Conservation (phyloP, 2,329 filamentous ascomycete genomes). For the Samsoniella hepiali region DNA sequence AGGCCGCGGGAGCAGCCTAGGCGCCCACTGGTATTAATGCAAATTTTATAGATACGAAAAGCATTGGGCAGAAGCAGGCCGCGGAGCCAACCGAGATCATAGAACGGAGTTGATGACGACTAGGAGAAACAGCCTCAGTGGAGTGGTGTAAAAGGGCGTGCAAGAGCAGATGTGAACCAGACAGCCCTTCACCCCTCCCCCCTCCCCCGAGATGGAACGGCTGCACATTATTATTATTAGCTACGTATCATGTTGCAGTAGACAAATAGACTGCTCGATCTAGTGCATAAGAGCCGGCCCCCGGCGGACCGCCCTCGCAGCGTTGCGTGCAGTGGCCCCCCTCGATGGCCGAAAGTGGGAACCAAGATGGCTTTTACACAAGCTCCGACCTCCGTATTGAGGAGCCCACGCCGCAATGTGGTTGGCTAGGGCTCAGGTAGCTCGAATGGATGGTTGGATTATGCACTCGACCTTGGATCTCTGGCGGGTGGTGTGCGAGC, state of each 20-base stretch:
- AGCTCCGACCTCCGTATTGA: conserved; percentile 1
- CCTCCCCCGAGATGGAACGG: neutral
- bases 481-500: neutral
- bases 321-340: neutral
- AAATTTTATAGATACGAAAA: neutral
- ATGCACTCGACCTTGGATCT: neutral
- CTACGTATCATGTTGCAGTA: conserved; percentile 1
- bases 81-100: conserved; percentile 17
- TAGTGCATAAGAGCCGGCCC: neutral
- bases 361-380: neutral
- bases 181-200: conserved; percentile 10
- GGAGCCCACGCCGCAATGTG: neutral
- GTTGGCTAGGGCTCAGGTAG: conserved; percentile 2
- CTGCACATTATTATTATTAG: neutral
- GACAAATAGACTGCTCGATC: neutral
- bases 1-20: neutral
- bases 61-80: conserved; percentile 8
- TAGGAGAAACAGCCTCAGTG: conserved; percentile 16
- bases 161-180: neutral
- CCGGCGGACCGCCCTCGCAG: conserved; percentile 7
- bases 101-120: conserved; percentile 8
- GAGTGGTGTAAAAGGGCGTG: conserved; percentile 12
- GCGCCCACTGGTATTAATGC: conserved; percentile 12
- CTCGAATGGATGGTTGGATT: conserved; percentile 10
- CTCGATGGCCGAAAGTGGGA: conserved; percentile 10